Evolutionary conservation across 2,329 filamentous ascomycete genomes (phyloP), one percentile per base, ranked within the genome.

Genomic region (Diaporthe vexans): DNA sequence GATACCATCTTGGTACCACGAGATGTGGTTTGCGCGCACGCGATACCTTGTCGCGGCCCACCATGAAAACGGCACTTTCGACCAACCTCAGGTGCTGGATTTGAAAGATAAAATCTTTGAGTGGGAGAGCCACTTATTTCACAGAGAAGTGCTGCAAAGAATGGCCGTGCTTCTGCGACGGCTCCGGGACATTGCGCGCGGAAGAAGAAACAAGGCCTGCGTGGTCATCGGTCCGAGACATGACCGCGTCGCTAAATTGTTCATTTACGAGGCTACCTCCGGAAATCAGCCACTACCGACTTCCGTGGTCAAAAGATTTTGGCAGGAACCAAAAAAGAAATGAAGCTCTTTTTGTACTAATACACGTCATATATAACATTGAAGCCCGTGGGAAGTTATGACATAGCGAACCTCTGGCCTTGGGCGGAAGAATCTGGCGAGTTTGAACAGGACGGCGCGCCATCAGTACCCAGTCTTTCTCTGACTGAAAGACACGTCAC

Each of bases 21-120:
- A 81, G 72, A 76, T 80, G 10, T 81, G 80, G 80, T 79, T 81
- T 33, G 79, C 80, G 7, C 77, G 80, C 7, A 80, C 79, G 6
- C 75, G 76, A 0, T 78, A 76, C 46, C 67, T 81, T 3, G 79
- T 81, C 11, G 67, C 54, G 0, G 79, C 77, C 10, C 26, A 51
- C 0, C 79, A 81, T 67, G 17, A 4, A 1, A 9, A 77, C 0
- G 79, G 79, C 11, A 68, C 51, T 3, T 78, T 79, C 51, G 10
- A 65, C 11, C 10, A 75, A 11, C 75, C 78, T 3, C 67, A 40
- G 0, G 57, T 77, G 17, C 70, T 33, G 37, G 57, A 40, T 46
- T 17, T 70, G 2, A 43, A 6, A 11, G 43, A 40, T 7, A 19
- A 29, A 2, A 54, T 77, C 17, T 73, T 75, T n/a, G 78, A 26